Evolutionary conservation across 192 early-diverging fungal species (phyloP).

Genomic region (Mortierella alpina): DNA sequence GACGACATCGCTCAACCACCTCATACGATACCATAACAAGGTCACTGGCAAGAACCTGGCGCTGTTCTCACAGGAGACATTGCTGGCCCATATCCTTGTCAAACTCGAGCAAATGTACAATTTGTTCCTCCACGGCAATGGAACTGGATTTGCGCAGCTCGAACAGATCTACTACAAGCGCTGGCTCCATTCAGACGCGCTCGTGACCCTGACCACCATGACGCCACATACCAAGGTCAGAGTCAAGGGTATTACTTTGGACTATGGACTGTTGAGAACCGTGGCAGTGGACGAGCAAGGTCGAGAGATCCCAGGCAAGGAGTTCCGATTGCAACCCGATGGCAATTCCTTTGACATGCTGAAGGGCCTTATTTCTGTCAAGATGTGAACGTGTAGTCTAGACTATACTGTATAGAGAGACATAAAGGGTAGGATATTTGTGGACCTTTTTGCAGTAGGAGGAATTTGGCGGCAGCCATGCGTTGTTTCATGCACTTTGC

Average conservation of each 20-base stretch:
- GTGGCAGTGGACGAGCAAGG: constrained; percentile 63
- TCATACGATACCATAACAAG: constrained; percentile 73
- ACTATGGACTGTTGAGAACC: constrained; percentile 80
- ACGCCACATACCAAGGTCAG: constrained; percentile 55
- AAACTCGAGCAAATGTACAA: constrained; percentile 83
- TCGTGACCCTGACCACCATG: constrained; percentile 40
- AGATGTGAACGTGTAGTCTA: constrained; percentile 32
- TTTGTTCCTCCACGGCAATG: constrained; percentile 68
- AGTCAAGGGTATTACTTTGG: constrained; percentile 82
- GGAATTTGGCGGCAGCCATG: not conserved
- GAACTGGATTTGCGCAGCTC: constrained; percentile 76
- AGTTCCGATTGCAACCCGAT: constrained; percentile 83
- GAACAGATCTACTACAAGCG: constrained; percentile 80
- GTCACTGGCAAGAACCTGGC: constrained; percentile 58
- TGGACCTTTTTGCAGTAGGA: not conserved
- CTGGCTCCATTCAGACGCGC: constrained; percentile 85
- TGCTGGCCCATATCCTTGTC: constrained; percentile 73
- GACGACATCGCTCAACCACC: constrained; percentile 86
- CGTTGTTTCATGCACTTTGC: too few species aligned
- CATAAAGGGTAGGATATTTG: not conserved
- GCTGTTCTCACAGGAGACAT: constrained; percentile 73
- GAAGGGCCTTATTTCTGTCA: constrained; percentile 85
- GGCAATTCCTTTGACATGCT: constrained; percentile 99
- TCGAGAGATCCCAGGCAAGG: constrained; percentile 17
- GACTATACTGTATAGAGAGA: not conserved